Evolutionary conservation across 2,329 filamentous ascomycete species (phyloP).

Genomic region (Diaporthe vaccinii): DNA sequence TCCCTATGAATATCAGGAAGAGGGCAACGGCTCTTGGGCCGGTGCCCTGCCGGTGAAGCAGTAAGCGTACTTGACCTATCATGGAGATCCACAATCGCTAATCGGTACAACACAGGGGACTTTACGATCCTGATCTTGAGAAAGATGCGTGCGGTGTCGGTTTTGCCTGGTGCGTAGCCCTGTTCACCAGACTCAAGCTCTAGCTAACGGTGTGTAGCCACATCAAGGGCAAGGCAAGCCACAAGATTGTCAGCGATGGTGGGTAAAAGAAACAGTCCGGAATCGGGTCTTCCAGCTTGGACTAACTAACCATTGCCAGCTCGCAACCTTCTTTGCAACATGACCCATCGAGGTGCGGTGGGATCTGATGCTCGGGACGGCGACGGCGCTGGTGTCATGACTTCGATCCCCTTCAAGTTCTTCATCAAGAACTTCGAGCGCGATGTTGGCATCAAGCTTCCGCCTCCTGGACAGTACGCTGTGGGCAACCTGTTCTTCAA

Average conservation of each 20-base stretch:
- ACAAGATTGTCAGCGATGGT: constrained; percentile 99
- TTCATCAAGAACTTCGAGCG: constrained; percentile 98
- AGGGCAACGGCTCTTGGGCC: constrained; percentile 91
- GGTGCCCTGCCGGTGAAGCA: constrained; percentile 97
- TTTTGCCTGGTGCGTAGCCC: constrained; percentile 85
- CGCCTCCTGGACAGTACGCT: constrained; percentile 92
- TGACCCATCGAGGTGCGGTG: constrained; percentile 99
- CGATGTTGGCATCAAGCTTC: constrained; percentile 89
- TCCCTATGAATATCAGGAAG: constrained; percentile 88
- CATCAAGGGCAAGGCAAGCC: constrained; percentile 96
- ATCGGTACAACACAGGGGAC: constrained; percentile 66
- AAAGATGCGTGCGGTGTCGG: constrained; percentile 99
- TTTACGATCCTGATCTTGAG: constrained; percentile 95
- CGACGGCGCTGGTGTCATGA: constrained; percentile 99
- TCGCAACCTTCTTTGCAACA: constrained; percentile 96
- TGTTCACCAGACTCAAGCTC: not conserved
- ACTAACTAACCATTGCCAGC: constrained; percentile 62
- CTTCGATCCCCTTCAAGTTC: constrained; percentile 97
- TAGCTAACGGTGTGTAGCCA: constrained; percentile 69
- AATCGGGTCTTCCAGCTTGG: not conserved
- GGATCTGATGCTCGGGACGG: constrained; percentile 98
- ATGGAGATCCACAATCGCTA: not conserved
- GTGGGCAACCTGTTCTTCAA: constrained; percentile 99
- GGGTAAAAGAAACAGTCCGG: constrained; percentile 52
- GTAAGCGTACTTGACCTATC: constrained; percentile 56